Base-by-base conservation (phyloP, 1,284 basidiomycete species). In the Trametes sp. region DNA sequence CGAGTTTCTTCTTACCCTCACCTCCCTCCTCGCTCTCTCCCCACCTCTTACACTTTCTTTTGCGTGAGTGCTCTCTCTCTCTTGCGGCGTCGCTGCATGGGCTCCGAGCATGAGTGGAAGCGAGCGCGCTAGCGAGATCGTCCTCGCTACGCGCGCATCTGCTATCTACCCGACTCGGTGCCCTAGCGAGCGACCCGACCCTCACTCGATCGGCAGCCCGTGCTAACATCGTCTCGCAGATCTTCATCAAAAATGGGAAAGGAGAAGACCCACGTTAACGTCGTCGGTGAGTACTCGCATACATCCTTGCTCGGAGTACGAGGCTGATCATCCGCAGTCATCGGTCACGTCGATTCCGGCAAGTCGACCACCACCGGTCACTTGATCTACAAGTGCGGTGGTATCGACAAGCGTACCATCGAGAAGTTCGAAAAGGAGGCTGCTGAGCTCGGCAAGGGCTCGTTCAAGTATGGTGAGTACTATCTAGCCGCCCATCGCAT, bases 371-470 rank as follows among this genome's bases (percentile, higher is more conserved):
- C 97, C 78, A 99, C 98, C 76, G 98, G 98, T 75, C 98, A 99
- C 88, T 87, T 99, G 84, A 99, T 99, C 90, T 98, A 98, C 95
- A 98, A 99, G 92, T 99, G 97, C 82, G 97, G 97, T 91, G 98
- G 98, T 95, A 99, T 99, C 86, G 98, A 99, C 84, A 99, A 99
- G 88, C 97, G 98, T 92, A 98, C 96, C 81, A 98, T 99, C 76
- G 96, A 99, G 86, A 99, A 98, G 87, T 99, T 98, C 89, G 97
- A 99, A 90, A 99, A 99, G 92, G 97, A 99, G 86, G 98, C 97
- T 76, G 95, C 95, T 85, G 97, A 99, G 82, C 93, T 98, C 78
- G 98, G 97, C 80, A 99, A 99, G 88, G 95, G 96, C 81, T 98
- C 96, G 77, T 98, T 98, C 92, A 98, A 98, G 84, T 98, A 96